Evolutionary conservation across 768 basidiomycete species (phyloP), one percentile per base, ranked within the genome.

Genomic region (Favolaschia claudopus): DNA sequence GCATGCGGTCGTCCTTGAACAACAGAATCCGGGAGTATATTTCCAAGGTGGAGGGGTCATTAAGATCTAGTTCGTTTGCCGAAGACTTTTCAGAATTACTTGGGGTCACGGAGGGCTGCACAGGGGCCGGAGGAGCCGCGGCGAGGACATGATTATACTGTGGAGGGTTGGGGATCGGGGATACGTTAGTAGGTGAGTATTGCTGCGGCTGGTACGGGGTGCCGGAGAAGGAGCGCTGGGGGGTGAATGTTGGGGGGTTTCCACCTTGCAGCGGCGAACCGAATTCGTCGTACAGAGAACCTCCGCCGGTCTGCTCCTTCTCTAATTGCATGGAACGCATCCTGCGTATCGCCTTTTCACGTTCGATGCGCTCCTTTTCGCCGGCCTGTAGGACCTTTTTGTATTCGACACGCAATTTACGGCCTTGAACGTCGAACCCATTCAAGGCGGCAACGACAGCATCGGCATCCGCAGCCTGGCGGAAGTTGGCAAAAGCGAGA

Each of bases 341-440:
- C 60, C 97, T 85, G 63, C 96, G 91, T 62, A 99, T 88, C 2
- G 97, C 97, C 81, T 99, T 99, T 80, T 99, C 96, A 55, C 96
- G 81, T 76, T 99, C 97, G 70, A 99, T 99, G 55, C 94, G 87
- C 71, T 99, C 97, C 78, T 99, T 99, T 77, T 99, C 97, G 45
- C 96, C 96, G 4, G 96, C 95, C 74, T 98, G 96, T n/a, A 99
- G 79, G 8, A 98, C 96, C 76, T 98, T 98, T 82, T 99, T 99
- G 82, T 99, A 99, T 76, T 99, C 97, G 54, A 98, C 96, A 38
- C 97, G 91, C 47, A 99, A 82, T 76, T 98, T 99, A 68, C 97
- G 92, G 22, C 97, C 97, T 68, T 95, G 92, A 31, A 97, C 92
- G 67, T 96, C 95, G 71, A 93, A 96, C 12, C 96, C 96, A 67